Evolutionary conservation across 2,329 filamentous ascomycete genomes (phyloP).

Genomic region (Pestalotiopsis sp.): DNA sequence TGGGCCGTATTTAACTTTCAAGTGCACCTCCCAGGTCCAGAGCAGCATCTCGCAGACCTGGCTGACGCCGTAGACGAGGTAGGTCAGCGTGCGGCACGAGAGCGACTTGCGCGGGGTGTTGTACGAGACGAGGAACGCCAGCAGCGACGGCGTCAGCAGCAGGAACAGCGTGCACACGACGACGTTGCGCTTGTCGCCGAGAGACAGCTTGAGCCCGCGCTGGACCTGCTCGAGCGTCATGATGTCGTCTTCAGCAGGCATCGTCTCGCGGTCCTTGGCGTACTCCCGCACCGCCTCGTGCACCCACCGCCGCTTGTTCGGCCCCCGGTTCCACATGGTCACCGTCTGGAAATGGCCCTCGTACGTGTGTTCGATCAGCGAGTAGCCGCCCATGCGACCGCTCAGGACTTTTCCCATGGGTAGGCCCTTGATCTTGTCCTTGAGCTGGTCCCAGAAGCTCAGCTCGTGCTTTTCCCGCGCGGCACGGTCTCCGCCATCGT

Average conservation of each 20-base stretch:
- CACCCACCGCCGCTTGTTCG: slow-evolving; percentile 34
- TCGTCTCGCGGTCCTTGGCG: slow-evolving; percentile 9
- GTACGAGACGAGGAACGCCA: slow-evolving; percentile 37
- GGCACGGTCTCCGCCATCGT: slow-evolving; percentile 27
- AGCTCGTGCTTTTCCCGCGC: slow-evolving; percentile 22
- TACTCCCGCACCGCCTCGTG: slow-evolving; percentile 32
- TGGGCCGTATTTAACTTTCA: slow-evolving; percentile 28
- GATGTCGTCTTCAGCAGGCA: not conserved
- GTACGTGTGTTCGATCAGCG: slow-evolving; percentile 28
- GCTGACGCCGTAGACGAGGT: slow-evolving; percentile 34
- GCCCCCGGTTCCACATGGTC: slow-evolving; percentile 35
- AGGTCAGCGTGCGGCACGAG: slow-evolving; percentile 35
- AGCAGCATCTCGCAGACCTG: slow-evolving; percentile 34
- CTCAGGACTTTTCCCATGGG: slow-evolving; percentile 18
- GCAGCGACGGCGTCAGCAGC: slow-evolving; percentile 29
- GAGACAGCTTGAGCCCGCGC: slow-evolving; percentile 21
- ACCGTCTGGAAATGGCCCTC: slow-evolving; percentile 32
- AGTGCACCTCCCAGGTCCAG: slow-evolving; percentile 30
- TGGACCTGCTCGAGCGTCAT: slow-evolving; percentile 21
- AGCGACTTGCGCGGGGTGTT: slow-evolving; percentile 35
- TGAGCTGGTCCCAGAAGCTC: slow-evolving; percentile 25
- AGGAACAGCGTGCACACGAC: slow-evolving; percentile 24
- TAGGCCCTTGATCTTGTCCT: slow-evolving; percentile 17
- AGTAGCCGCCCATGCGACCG: slow-evolving; percentile 23
- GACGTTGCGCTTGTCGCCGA: slow-evolving; percentile 26